Conservation (phyloP, 2,329 filamentous ascomycete genomes). For the Parastagonospora avenae region DNA sequence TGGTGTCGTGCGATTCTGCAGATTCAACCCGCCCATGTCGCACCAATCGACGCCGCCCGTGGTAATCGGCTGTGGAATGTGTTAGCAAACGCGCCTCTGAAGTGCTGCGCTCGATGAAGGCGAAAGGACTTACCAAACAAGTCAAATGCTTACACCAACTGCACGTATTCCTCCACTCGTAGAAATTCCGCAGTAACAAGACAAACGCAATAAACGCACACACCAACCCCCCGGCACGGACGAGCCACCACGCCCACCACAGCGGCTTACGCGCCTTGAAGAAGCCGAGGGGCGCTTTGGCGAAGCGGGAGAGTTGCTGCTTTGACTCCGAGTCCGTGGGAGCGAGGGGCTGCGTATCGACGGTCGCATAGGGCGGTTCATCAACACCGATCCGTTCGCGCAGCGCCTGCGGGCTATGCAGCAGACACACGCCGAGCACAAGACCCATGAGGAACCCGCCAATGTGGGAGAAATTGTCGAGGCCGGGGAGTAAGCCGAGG, state of each 20-base stretch:
- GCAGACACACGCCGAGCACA: slow-evolving; percentile 80
- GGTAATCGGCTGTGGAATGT: slow-evolving; percentile 19
- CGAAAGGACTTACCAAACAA: slow-evolving; percentile 74
- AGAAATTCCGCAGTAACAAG: slow-evolving; percentile 88
- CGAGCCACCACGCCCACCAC: slow-evolving; percentile 98
- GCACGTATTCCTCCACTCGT: slow-evolving; percentile 76
- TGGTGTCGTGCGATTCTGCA: slow-evolving; percentile 15
- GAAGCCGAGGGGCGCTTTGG: slow-evolving; percentile 66
- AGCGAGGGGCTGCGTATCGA: slow-evolving; percentile 46
- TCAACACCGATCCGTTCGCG: slow-evolving; percentile 74
- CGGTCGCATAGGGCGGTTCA: slow-evolving; percentile 71
- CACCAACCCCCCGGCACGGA: slow-evolving; percentile 78
- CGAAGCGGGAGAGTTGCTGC: slow-evolving; percentile 49
- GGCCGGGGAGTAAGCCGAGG: slow-evolving; percentile 83
- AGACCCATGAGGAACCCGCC: slow-evolving; percentile 94
- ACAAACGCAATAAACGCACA: slow-evolving; percentile 86
- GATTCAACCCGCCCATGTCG: slow-evolving; percentile 37
- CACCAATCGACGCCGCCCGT: slow-evolving; percentile 43
- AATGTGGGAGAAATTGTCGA: slow-evolving; percentile 98
- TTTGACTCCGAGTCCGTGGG: slow-evolving; percentile 14
- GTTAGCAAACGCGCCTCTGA: slow-evolving; percentile 5
- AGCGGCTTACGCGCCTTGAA: slow-evolving; percentile 91
- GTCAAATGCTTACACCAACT: slow-evolving; percentile 94
- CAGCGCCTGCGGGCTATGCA: slow-evolving; percentile 85
- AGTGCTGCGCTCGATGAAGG: not conserved